Conservation (phyloP, 202 grass and related monocot species). For the Carex arenaria region DNA sequence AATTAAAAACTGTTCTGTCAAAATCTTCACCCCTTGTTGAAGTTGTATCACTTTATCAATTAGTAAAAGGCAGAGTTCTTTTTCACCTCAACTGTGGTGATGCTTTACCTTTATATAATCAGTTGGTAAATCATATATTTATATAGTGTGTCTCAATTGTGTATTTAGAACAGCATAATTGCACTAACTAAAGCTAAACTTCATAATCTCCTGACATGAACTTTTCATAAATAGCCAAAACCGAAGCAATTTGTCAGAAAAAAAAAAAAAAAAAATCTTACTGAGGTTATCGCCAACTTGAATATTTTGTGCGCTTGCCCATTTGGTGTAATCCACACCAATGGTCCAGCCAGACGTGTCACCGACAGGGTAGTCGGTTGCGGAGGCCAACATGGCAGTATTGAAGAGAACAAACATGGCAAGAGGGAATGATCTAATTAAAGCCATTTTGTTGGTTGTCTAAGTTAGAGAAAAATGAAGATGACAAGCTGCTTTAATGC, state of each 20-base stretch:
- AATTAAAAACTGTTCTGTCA: too few species aligned
- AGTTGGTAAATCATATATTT: not conserved
- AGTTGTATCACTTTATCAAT: not conserved
- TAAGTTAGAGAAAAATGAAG: not conserved
- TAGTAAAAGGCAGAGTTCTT: not conserved
- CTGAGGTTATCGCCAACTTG: slow-evolving; percentile 48
- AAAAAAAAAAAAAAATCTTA: slow-evolving; percentile 15
- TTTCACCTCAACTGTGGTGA: not conserved
- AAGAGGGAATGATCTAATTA: slow-evolving; percentile 17
- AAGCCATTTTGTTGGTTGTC: not conserved
- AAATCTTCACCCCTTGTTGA: not conserved
- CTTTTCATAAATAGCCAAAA: not conserved
- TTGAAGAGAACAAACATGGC: slow-evolving; percentile 41
- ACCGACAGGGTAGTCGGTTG: slow-evolving; percentile 71
- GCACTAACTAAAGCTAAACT: not conserved
- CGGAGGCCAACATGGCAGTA: slow-evolving; percentile 18
- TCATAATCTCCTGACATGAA: not conserved
- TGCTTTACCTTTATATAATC: not conserved
- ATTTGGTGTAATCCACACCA: slow-evolving; percentile 53
- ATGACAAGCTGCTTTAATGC: not conserved
- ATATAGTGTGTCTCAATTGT: not conserved
- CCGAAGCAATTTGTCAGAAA: not conserved
- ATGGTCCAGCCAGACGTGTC: slow-evolving; percentile 67
- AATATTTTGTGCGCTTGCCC: slow-evolving; percentile 52
- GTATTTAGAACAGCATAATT: not conserved